A percentile compares a stretch with the other conserved stretches of the same genome.
These are phyloP conservation scores for Coniochaeta sp. DNA, from an alignment of 2,329 filamentous ascomycete genomes.

Conservation along the genomic window DNA sequence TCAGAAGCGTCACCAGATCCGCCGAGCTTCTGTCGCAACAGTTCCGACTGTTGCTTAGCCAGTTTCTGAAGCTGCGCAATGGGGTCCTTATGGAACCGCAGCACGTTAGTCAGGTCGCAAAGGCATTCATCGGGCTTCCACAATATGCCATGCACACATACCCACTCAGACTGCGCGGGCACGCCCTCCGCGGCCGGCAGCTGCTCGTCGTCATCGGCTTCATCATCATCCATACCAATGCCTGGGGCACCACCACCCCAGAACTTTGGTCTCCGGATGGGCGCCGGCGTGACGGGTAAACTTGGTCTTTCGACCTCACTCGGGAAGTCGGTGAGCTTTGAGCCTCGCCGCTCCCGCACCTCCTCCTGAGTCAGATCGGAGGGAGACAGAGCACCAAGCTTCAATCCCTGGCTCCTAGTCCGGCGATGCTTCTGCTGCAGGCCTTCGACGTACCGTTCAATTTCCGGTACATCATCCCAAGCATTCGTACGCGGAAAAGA, in stretches of 20 bases:
- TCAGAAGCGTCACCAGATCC: conserved; percentile 13
- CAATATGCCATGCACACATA: conserved; percentile 60
- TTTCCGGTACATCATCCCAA: conserved; percentile 88
- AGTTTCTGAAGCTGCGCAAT: conserved; percentile 62
- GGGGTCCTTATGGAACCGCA: conserved; percentile 55
- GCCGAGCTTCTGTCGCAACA: conserved; percentile 47
- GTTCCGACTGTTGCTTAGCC: conserved; percentile 56
- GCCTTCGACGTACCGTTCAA: conserved; percentile 76
- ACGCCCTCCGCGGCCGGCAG: conserved; percentile 76
- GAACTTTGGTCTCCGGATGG: conserved; percentile 60
- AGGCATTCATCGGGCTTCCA: conserved; percentile 45
- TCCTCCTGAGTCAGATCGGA: conserved; percentile 9
- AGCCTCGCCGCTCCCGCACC: conserved; percentile 27
- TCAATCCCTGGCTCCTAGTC: conserved; percentile 21
- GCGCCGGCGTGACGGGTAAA: conserved; percentile 83
- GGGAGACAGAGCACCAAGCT: conserved; percentile 14
- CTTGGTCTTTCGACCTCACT: conserved; percentile 75
- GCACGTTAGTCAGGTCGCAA: conserved; percentile 48
- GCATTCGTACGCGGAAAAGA: conserved; percentile 73
- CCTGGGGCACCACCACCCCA: conserved; percentile 46
- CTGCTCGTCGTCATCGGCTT: conserved; percentile 42
- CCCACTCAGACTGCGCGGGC: conserved; percentile 84
- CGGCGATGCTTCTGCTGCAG: conserved; percentile 58
- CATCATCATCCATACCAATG: conserved; percentile 42
- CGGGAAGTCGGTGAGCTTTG: conserved; percentile 81